Base-by-base conservation (phyloP, 2,329 filamentous ascomycete genomes). In the Drechslera avenae region DNA sequence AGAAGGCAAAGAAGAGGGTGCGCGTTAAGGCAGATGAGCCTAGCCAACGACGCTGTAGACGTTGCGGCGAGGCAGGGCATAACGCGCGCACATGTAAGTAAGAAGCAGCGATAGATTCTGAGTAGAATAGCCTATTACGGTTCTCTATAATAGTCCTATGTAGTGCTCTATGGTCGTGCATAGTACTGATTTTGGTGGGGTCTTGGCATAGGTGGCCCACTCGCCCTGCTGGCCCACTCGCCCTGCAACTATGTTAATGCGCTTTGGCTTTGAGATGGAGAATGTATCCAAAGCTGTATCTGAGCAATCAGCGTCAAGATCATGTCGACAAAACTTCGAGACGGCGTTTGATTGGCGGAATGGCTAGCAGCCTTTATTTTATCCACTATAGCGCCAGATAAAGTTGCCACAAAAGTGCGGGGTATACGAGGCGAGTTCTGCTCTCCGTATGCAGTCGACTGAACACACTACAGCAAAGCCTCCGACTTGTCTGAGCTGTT, bases 1-100 rank as follows among this genome's bases (percentile, higher is more conserved):
- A n/a, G n/a, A n/a, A 49, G 39, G 41, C 35, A 19, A 52, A 56
- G 48, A 56, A 46, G 44, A 36, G 41, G 17, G 41, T 9, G 19
- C 32, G 33, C 33, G 41, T 10, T 45, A 23, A 37, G 31, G 32
- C n/a, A 13, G 41, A 21, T 12, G 32, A 45, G n/a, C 14, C 33
- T 14, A 28, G 19, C 3, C 14, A 45, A 36, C 17, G 41, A 31
- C 33, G 30, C 33, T 45, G 32, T 45, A 21, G 41, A 45, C 32
- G 41, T 21, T 45, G 41, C 21, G 21, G 41, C 13, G 23, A 45
- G 42, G 34, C 23, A 19, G 42, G 33, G 17, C 16, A 45, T 16
- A 37, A 45, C 26, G n/a, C 23, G 26, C 33, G 42, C 23, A 45
- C 33, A 32, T 45, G 13, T 23, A 45, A 37, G 42, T 17, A 45